Conservation (phyloP, 176 grass and related monocot genomes). For the Raddia guianensis region DNA sequence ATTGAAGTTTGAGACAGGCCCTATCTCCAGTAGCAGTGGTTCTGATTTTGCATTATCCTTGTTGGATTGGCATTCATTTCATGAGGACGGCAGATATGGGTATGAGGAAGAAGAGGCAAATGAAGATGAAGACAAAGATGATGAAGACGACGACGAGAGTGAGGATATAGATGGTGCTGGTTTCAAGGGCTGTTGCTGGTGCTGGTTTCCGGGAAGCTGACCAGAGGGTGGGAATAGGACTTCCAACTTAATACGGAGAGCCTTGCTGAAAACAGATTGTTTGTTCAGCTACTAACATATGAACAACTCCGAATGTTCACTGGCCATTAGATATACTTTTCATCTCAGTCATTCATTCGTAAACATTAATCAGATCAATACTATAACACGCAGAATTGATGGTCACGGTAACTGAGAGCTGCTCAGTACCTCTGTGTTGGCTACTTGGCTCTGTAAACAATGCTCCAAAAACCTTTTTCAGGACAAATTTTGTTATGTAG, state of each 20-base stretch:
- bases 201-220: neutral
- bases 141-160: neutral
- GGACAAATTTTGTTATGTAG: too few species aligned
- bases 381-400: too few species aligned
- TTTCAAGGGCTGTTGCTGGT: neutral
- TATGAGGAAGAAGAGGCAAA: too few species aligned
- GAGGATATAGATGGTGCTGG: neutral
- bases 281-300: neutral
- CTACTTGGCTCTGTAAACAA: too few species aligned
- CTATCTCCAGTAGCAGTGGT: constrained; percentile 32
- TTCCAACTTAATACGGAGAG: neutral
- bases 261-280: neutral
- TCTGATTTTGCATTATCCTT: constrained; percentile 20
- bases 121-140: neutral
- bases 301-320: neutral
- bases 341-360: too few species aligned
- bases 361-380: too few species aligned
- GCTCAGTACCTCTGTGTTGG: too few species aligned
- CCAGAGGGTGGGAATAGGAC: neutral
- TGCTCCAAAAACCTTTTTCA: too few species aligned
- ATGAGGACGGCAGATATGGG: neutral
- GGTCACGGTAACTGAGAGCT: too few species aligned
- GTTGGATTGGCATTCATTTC: constrained; percentile 29
- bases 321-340: neutral
- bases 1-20: constrained; percentile 28